Percentiles rank a stretch among this genome's conserved stretches.
Evolutionary conservation across 2,329 filamentous ascomycete species (phyloP).

Genomic region (Ophiobolus disseminans): DNA sequence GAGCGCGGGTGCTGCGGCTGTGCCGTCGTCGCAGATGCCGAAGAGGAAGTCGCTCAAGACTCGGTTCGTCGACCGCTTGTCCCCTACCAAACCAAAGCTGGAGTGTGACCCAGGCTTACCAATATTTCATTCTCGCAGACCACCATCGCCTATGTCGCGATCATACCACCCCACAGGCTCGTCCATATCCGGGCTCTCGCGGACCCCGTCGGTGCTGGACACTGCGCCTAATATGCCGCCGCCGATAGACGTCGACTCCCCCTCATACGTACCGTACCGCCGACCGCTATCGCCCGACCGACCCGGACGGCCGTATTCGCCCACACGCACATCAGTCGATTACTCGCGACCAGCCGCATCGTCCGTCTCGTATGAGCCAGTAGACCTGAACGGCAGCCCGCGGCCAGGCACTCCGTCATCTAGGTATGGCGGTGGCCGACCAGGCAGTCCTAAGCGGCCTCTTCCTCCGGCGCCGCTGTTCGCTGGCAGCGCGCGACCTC

Average conservation of each 20-base stretch:
- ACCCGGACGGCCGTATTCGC: slow-evolving; percentile 59
- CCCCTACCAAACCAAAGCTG: slow-evolving; percentile 27
- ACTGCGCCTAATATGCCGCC: slow-evolving; percentile 60
- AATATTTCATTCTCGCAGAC: slow-evolving; percentile 48
- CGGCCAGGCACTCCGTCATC: slow-evolving; percentile 90
- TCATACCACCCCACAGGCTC: slow-evolving; percentile 59
- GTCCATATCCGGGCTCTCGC: slow-evolving; percentile 54
- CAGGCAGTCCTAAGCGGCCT: slow-evolving; percentile 84
- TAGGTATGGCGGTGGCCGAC: slow-evolving; percentile 77
- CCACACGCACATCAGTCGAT: slow-evolving; percentile 62
- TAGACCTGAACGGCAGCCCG: slow-evolving; percentile 87
- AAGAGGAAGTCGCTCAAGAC: slow-evolving; percentile 33
- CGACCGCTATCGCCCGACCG: slow-evolving; percentile 59
- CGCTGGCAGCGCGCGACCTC: slow-evolving; percentile 58
- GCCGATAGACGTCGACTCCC: slow-evolving; percentile 65
- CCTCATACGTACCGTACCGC: slow-evolving; percentile 68
- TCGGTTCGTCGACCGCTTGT: slow-evolving; percentile 29
- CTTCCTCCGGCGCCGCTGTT: slow-evolving; percentile 90
- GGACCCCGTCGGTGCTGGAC: slow-evolving; percentile 60
- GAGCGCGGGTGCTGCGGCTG: slow-evolving; percentile 13
- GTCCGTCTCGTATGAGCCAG: slow-evolving; percentile 78
- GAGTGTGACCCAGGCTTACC: slow-evolving; percentile 45
- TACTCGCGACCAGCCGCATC: slow-evolving; percentile 75
- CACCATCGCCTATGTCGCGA: slow-evolving; percentile 50
- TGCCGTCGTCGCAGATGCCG: slow-evolving; percentile 25